phyloP scores from a whole-genome alignment of 1,284 basidiomycete species.

The Vanrija humicola region DNA sequence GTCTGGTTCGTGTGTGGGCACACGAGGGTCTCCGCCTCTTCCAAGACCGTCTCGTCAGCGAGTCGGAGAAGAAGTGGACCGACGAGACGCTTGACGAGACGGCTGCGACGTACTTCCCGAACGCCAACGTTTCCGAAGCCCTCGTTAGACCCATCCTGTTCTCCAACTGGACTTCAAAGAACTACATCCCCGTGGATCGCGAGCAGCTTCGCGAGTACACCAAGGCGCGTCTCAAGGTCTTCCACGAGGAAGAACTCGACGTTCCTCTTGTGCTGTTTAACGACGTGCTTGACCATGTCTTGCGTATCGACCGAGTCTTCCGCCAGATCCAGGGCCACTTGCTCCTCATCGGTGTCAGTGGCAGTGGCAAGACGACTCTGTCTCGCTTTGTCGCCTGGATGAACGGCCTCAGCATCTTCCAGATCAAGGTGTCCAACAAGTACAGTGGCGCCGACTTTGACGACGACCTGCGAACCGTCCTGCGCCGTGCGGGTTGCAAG shows the following conservation, averaged over 20 bases:
- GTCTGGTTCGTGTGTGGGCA: slow-evolving; percentile 95
- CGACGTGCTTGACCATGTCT: slow-evolving; percentile 93
- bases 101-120: slow-evolving; percentile 87
- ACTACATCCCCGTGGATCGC: slow-evolving; percentile 92
- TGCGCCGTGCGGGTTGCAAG: slow-evolving; percentile 92
- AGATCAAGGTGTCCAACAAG: slow-evolving; percentile 98
- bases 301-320: slow-evolving; percentile 98
- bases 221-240: slow-evolving; percentile 88
- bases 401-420: slow-evolving; percentile 97
- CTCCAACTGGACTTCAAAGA: slow-evolving; percentile 98
- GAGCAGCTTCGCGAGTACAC: slow-evolving; percentile 93
- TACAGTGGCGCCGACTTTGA: slow-evolving; percentile 99
- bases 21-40: slow-evolving; percentile 97
- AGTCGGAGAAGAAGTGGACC: slow-evolving; percentile 90
- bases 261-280: slow-evolving; percentile 98
- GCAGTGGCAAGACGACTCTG: slow-evolving; percentile 97
- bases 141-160: slow-evolving; percentile 87
- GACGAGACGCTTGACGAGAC: slow-evolving; percentile 85
- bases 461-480: slow-evolving; percentile 88
- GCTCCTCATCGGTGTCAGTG: slow-evolving; percentile 93
- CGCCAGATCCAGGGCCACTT: slow-evolving; percentile 95
- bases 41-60: slow-evolving; percentile 91
- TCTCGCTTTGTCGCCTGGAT: slow-evolving; percentile 99
- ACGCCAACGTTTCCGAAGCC: slow-evolving; percentile 76
- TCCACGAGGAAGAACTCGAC: slow-evolving; percentile 97